A percentile compares a stretch with the other conserved stretches of the same genome.
phyloP scores from a whole-genome alignment of 2,329 filamentous ascomycete genomes.

The Epicoccum nigrum region DNA sequence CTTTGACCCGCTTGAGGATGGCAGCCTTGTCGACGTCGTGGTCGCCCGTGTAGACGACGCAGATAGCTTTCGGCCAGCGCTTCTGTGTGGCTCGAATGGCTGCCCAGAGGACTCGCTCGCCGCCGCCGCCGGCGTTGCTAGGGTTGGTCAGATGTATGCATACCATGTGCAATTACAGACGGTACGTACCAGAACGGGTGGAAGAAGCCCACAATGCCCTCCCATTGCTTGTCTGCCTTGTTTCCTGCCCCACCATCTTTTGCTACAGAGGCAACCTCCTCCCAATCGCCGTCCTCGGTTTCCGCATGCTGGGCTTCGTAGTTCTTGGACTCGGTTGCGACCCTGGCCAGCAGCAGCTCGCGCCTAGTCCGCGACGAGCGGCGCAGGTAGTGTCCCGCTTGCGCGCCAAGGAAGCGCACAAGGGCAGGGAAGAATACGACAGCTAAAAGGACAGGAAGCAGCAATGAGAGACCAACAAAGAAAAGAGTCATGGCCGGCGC shows the following conservation, averaged over 20 bases:
- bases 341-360: conserved; percentile 42
- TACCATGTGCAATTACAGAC: conserved; percentile 25
- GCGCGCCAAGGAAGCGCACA: conserved; percentile 34
- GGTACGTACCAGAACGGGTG: conserved; percentile 92
- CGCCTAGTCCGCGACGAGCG: conserved; percentile 41
- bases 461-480: conserved; percentile 34
- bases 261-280: conserved; percentile 8
- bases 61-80: conserved; percentile 85
- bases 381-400: conserved; percentile 40
- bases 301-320: conserved; percentile 27
- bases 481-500: conserved; percentile 35
- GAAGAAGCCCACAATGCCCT: conserved; percentile 91
- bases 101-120: conserved; percentile 95
- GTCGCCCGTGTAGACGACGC: conserved; percentile 94
- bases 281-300: conserved; percentile 69
- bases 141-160: conserved; percentile 26
- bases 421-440: conserved; percentile 35
- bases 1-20: conserved; percentile 77
- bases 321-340: conserved; percentile 37
- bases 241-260: conserved; percentile 23
- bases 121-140: conserved; percentile 93
- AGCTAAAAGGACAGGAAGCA: conserved; percentile 29
- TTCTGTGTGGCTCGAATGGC: conserved; percentile 90
- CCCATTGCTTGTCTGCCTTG: conserved; percentile 67
- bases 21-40: conserved; percentile 81